These are phyloP conservation scores for Penicillium griseofulvum DNA, from an alignment of 2,329 filamentous ascomycete species.

Conservation along the genomic window DNA sequence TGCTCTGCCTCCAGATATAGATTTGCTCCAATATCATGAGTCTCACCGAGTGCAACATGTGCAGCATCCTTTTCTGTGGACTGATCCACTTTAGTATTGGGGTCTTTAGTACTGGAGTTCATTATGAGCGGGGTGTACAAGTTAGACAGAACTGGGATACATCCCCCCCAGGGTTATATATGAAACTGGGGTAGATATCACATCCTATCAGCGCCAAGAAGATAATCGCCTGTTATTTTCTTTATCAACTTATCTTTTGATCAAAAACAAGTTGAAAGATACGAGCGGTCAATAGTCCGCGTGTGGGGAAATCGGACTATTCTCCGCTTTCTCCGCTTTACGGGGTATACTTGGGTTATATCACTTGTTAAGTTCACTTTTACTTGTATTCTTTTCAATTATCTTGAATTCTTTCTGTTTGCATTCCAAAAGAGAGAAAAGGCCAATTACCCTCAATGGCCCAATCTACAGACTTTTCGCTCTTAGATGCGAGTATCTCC, in stretches of 20 bases:
- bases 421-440: not conserved
- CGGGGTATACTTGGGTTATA: not conserved
- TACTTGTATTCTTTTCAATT: too few relatives aligned
- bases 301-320: conserved; percentile 3
- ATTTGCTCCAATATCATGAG: conserved; percentile 45
- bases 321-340: conserved; percentile 3
- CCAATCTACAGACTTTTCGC: conserved; percentile 16
- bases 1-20: conserved; percentile 47
- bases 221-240: conserved; percentile 6
- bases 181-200: too few relatives aligned
- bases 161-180: not conserved
- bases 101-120: conserved; percentile 13
- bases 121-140: not conserved
- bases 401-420: not conserved
- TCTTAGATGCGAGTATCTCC: conserved; percentile 51
- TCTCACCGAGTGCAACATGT: conserved; percentile 20
- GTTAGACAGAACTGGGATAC: not conserved
- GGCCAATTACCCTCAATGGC: too few relatives aligned
- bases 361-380: too few relatives aligned
- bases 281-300: conserved; percentile 4
- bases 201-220: conserved; percentile 10
- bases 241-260: not conserved
- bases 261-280: not conserved
- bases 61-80: conserved; percentile 21
- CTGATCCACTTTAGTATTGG: conserved; percentile 17